phyloP scores from a whole-genome alignment of 1,284 basidiomycete species.

The Microbotryum silenes-acaulis region DNA sequence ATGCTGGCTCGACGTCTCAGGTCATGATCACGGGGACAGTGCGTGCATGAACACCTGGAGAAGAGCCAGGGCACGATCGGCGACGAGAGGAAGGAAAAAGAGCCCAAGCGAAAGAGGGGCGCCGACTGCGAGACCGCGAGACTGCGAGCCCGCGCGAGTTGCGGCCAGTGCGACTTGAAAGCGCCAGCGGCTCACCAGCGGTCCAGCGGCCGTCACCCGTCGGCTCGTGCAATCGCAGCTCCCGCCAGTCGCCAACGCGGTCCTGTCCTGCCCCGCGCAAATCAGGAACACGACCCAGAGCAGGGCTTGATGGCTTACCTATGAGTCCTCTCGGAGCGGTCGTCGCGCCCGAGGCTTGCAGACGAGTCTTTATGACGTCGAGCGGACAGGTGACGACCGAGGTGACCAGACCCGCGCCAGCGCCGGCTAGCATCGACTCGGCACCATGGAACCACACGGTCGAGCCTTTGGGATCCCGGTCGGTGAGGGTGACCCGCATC shows the following conservation, averaged over 20 bases:
- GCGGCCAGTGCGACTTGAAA: too few species aligned
- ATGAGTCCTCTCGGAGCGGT: slow-evolving; percentile 51
- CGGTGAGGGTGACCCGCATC: slow-evolving; percentile 13
- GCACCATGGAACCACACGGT: slow-evolving; percentile 31
- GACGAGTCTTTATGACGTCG: slow-evolving; percentile 92
- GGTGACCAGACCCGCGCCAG: slow-evolving; percentile 69
- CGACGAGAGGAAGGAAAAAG: neutral
- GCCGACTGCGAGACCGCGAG: too few species aligned
- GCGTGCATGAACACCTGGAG: too few species aligned
- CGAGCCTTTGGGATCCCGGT: slow-evolving; percentile 3
- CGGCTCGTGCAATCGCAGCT: too few species aligned
- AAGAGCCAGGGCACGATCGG: neutral
- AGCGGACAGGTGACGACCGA: slow-evolving; percentile 93
- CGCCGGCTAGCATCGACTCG: slow-evolving; percentile 47
- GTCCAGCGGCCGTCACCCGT: too few species aligned
- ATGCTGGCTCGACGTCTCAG: too few species aligned
- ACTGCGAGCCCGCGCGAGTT: too few species aligned
- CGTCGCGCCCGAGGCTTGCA: slow-evolving; percentile 67
- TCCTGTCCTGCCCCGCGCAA: slow-evolving; percentile 1
- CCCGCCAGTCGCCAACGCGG: too few species aligned
- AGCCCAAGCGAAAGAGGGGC: too few species aligned
- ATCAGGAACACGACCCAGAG: slow-evolving; percentile 1
- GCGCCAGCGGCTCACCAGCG: too few species aligned
- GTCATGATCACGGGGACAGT: too few species aligned
- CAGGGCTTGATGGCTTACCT: slow-evolving; percentile 47